A percentile compares a stretch with the other conserved stretches of the same genome.
phyloP scores from a whole-genome alignment of 805 yeast genomes.

The Lipomyces lipofer region DNA sequence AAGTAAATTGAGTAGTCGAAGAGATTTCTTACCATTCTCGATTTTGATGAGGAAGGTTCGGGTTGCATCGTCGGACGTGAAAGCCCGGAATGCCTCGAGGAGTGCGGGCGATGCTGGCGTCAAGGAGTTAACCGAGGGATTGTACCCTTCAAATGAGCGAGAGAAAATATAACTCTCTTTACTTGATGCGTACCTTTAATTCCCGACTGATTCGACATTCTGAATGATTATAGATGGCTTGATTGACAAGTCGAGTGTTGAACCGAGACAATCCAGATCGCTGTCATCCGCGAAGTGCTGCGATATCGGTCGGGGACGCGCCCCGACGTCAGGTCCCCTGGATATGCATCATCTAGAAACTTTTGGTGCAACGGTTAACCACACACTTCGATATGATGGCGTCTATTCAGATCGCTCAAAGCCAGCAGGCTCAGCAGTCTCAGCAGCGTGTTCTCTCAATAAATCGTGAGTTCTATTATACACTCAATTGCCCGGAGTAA shows the following conservation, averaged over 20 bases:
- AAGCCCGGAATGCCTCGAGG: slow-evolving; percentile 47
- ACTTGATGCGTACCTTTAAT: slow-evolving; percentile 43
- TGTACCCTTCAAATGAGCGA: no score
- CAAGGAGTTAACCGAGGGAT: slow-evolving; percentile 36
- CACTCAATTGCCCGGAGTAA: background rate
- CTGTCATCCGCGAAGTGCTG: no score
- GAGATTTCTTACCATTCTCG: slow-evolving; percentile 34
- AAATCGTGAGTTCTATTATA: slow-evolving; percentile 13
- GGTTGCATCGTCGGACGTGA: slow-evolving; percentile 38
- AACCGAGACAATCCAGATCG: no score
- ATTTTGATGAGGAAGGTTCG: slow-evolving; percentile 46
- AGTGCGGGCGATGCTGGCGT: slow-evolving; percentile 47
- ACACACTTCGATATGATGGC: no score
- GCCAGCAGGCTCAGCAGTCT: slow-evolving; percentile 4
- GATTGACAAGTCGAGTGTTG: no score
- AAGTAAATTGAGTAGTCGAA: background rate
- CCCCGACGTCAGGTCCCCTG: no score
- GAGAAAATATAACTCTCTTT: background rate
- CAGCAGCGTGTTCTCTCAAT: slow-evolving; percentile 19
- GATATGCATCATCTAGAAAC: no score
- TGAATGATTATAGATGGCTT: background rate
- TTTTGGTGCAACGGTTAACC: no score
- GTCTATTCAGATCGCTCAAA: no score
- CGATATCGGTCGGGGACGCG: no score
- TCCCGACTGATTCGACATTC: slow-evolving; percentile 70